phyloP scores from a whole-genome alignment of 371 early-diverging fungal species.

The Lichtheimia hyalospora region DNA sequence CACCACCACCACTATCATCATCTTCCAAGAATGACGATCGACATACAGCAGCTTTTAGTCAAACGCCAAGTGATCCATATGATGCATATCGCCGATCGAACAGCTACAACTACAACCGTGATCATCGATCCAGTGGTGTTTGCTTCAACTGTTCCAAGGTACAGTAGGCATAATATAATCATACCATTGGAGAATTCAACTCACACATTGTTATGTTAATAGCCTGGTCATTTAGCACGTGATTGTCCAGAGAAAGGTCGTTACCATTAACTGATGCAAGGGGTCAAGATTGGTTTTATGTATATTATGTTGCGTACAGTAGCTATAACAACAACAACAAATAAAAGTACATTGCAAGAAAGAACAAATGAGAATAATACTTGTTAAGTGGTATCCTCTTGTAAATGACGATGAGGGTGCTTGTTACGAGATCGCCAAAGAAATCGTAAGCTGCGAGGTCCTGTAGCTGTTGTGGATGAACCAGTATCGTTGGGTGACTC shows the following conservation, averaged over 20 bases:
- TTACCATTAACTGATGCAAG: too few species aligned
- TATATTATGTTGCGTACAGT: too few species aligned
- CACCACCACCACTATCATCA: too few species aligned
- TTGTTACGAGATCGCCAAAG: neutral
- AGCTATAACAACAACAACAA: too few species aligned
- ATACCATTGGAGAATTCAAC: neutral
- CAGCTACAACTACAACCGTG: slow-evolving; percentile 1
- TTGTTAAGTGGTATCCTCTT: too few species aligned
- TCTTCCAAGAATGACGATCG: too few species aligned
- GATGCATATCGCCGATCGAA: slow-evolving; percentile 3
- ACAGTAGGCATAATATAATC: neutral
- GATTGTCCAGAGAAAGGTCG: slow-evolving; percentile 5
- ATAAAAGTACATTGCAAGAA: too few species aligned
- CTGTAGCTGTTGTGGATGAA: neutral
- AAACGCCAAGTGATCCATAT: slow-evolving; percentile 1
- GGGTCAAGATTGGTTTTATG: too few species aligned
- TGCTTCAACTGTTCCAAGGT: slow-evolving; percentile 21
- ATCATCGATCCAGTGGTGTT: neutral
- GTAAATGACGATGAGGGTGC: too few species aligned
- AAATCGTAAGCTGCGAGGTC: slow-evolving; percentile 4
- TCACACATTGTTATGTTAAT: neutral
- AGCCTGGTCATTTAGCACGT: slow-evolving; percentile 17
- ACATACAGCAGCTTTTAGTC: too few species aligned
- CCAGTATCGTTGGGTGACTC: too few species aligned
- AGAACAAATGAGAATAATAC: too few species aligned